Evolutionary conservation across 2,329 filamentous ascomycete species (phyloP), one percentile per base, ranked within the genome.

Genomic region (Trichoderma oligosporum): DNA sequence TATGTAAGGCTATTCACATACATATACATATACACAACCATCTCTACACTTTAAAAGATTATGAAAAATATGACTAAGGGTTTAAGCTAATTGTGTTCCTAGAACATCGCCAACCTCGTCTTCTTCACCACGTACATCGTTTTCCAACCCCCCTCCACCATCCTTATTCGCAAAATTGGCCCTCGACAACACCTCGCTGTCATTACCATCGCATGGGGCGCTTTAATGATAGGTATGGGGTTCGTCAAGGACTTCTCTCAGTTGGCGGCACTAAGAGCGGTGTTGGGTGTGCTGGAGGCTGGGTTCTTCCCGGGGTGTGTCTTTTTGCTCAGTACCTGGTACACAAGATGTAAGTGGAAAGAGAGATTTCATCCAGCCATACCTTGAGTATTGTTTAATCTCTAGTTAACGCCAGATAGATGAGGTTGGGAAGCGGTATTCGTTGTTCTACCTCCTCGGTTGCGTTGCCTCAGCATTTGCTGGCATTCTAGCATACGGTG

Each of bases 91-190:
- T 25, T 7, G 18, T 27, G 6, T 5, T n/a, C 7, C 29, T 61
- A 80, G 76, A 80, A 82, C n/a, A 80, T 90, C 64, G 79, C 87
- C 57, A 86, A 86, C 3, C 75, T 90, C 33, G 77, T 89, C 65
- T 91, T 91, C 75, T 91, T 90, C 76, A 78, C 88, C 62, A 81
- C 86, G 1, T 91, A 91, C 68, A 80, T 87, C 60, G 52, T 88
- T 49, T 86, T 89, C 61, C 87, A 91, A 66, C 83, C 86, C 0
- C 86, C 86, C 0, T 86, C 86, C 2, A 90, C 87, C 0, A 73
- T 90, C 39, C 70, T 89, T 31, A 78, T 87, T 48, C 84, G 87
- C 33, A 83, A 83, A 65, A 65, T 91, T 49, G 87, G 88, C 1
- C 82, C 84, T 3, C 78, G 83, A 4, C 67, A 77, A 33, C 82